Conservation (phyloP, 495 filamentous ascomycete species). For the Xylaria flabelliformis region DNA sequence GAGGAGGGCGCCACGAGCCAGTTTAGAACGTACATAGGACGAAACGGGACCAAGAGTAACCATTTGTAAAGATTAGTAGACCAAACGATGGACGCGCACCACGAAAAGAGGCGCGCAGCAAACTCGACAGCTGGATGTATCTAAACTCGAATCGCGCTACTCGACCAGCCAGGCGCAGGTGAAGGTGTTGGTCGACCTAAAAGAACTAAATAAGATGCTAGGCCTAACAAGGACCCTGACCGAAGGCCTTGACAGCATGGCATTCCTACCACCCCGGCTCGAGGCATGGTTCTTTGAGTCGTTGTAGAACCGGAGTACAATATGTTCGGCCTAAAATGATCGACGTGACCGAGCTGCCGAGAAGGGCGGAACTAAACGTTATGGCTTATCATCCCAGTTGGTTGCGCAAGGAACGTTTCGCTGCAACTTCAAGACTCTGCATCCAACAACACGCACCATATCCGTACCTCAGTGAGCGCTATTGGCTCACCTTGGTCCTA, state of each 20-base stretch:
- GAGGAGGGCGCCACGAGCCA: conserved; percentile 27
- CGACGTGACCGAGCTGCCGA: background rate
- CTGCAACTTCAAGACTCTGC: conserved; percentile 17
- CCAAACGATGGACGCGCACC: background rate
- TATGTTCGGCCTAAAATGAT: background rate
- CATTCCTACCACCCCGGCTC: background rate
- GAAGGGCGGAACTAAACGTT: background rate
- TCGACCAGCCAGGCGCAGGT: background rate
- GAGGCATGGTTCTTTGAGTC: background rate
- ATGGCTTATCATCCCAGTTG: conserved; percentile 1
- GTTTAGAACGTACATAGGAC: conserved; percentile 37
- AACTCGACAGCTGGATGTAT: background rate
- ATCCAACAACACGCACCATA: conserved; percentile 22
- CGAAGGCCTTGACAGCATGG: background rate
- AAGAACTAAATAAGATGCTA: background rate
- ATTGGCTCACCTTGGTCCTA: background rate
- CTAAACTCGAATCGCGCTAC: conserved; percentile 4
- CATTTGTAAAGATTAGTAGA: conserved; percentile 22
- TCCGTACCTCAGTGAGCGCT: background rate
- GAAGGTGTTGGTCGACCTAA: background rate
- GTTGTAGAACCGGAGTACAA: background rate
- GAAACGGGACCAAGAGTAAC: conserved; percentile 31
- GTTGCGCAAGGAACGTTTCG: background rate
- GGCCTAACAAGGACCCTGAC: background rate
- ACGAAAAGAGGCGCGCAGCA: background rate